These are phyloP conservation scores for Aspergillus proliferans DNA, from an alignment of 2,329 filamentous ascomycete genomes.

Conservation along the genomic window DNA sequence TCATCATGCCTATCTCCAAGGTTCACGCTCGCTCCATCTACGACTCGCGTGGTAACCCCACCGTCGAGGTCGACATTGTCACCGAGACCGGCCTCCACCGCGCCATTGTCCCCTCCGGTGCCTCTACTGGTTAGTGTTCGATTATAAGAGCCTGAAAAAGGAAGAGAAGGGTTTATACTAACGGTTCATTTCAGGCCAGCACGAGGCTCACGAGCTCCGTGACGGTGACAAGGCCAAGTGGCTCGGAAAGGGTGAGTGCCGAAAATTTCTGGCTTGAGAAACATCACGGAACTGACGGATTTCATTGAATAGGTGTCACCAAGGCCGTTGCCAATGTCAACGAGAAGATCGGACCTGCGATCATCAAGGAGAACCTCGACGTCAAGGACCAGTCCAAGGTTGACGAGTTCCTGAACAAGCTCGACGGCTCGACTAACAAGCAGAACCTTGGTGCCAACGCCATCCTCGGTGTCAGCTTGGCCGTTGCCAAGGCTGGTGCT, in stretches of 20 bases:
- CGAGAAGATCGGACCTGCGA: slow-evolving; percentile 67
- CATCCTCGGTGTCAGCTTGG: slow-evolving; percentile 78
- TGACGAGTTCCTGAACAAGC: slow-evolving; percentile 77
- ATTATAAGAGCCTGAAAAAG: not conserved
- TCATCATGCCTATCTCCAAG: slow-evolving; percentile 82
- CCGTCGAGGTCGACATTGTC: slow-evolving; percentile 95
- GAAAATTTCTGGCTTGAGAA: not conserved
- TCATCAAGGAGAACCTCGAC: slow-evolving; percentile 77
- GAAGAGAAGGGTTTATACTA: slow-evolving; percentile 13
- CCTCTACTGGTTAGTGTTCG: slow-evolving; percentile 71
- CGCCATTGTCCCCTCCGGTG: slow-evolving; percentile 93
- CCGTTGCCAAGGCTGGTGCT: slow-evolving; percentile 80
- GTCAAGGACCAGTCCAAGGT: slow-evolving; percentile 80
- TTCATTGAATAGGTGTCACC: slow-evolving; percentile 49
- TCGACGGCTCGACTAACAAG: slow-evolving; percentile 82
- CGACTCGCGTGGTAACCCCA: slow-evolving; percentile 97
- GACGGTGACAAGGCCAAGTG: slow-evolving; percentile 84
- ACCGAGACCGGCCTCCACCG: slow-evolving; percentile 95
- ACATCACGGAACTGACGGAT: not conserved
- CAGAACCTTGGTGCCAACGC: slow-evolving; percentile 82
- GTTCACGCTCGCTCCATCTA: slow-evolving; percentile 92
- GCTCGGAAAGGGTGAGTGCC: slow-evolving; percentile 65
- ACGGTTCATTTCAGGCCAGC: slow-evolving; percentile 56
- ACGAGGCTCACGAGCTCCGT: slow-evolving; percentile 86
- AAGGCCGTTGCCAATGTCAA: slow-evolving; percentile 87